Evolutionary conservation across 2,329 filamentous ascomycete species (phyloP).

Genomic region (Fusarium metavorans): DNA sequence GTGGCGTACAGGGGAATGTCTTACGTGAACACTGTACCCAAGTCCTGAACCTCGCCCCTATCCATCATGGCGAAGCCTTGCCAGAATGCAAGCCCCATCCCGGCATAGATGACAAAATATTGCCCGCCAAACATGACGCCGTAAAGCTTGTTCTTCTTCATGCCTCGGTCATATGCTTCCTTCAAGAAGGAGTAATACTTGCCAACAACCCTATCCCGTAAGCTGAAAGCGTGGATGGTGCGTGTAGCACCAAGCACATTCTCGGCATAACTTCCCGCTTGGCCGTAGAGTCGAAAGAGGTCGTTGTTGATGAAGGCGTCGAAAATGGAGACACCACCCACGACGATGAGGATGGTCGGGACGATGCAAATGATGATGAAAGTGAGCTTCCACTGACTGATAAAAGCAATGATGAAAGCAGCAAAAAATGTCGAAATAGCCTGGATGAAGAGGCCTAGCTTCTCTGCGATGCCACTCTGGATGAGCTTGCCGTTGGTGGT

Average conservation of each 20-base stretch:
- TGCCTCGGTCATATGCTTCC: not conserved
- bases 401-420: not conserved
- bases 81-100: not conserved
- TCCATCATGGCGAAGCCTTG: not conserved
- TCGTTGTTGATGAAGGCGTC: not conserved
- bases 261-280: not conserved
- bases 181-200: not conserved
- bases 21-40: not conserved
- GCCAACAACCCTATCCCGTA: not conserved
- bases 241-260: not conserved
- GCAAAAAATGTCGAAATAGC: not conserved
- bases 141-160: not conserved
- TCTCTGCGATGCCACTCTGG: not conserved
- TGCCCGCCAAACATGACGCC: not conserved
- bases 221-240: not conserved
- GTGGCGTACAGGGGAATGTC: not conserved
- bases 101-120: not conserved
- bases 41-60: not conserved
- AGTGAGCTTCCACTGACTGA: not conserved
- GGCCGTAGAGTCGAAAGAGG: not conserved
- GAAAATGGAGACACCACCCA: not conserved
- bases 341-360: not conserved
- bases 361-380: not conserved
- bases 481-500: not conserved
- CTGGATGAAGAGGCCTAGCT: not conserved